Percentiles rank a stretch among this genome's conserved stretches.
These are phyloP conservation scores for Cladosporium oxysporum DNA, from an alignment of 2,329 filamentous ascomycete species.

Conservation along the genomic window DNA sequence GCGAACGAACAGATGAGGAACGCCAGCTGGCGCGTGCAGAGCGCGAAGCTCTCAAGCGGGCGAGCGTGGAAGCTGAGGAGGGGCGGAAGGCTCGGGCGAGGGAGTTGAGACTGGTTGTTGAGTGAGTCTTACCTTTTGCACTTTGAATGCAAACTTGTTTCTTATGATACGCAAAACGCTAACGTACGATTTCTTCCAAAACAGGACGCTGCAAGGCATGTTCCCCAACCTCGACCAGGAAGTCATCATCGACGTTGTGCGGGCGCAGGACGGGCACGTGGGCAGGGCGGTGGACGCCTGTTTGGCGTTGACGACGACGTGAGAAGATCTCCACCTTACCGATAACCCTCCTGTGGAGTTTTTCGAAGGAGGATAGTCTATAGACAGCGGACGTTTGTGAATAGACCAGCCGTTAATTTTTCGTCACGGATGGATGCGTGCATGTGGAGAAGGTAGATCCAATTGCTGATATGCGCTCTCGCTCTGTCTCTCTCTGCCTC, in stretches of 20 bases:
- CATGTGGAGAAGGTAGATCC: too few relatives aligned
- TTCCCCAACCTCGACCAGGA: constrained; percentile 94
- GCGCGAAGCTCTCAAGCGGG: constrained; percentile 86
- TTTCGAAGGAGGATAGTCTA: neutral
- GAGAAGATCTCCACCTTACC: neutral
- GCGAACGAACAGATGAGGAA: constrained; percentile 26
- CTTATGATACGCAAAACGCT: neutral
- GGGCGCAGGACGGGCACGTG: constrained; percentile 81
- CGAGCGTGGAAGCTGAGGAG: constrained; percentile 85
- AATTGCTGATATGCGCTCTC: too few relatives aligned
- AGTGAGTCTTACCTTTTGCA: constrained; percentile 48
- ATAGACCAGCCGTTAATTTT: neutral
- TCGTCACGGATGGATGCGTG: neutral
- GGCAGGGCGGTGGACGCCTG: constrained; percentile 52
- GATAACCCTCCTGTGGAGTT: too few relatives aligned
- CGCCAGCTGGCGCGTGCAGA: constrained; percentile 64
- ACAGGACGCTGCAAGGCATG: constrained; percentile 82
- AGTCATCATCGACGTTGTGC: constrained; percentile 93
- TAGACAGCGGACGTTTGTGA: neutral
- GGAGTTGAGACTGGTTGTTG: constrained; percentile 88
- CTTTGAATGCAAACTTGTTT: too few relatives aligned
- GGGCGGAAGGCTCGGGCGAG: constrained; percentile 77
- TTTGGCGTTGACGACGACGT: constrained; percentile 41
- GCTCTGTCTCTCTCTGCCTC: neutral
- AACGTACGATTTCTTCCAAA: neutral